Conservation (phyloP, 179 eudicot genomes). For the Actinidia arguta region DNA sequence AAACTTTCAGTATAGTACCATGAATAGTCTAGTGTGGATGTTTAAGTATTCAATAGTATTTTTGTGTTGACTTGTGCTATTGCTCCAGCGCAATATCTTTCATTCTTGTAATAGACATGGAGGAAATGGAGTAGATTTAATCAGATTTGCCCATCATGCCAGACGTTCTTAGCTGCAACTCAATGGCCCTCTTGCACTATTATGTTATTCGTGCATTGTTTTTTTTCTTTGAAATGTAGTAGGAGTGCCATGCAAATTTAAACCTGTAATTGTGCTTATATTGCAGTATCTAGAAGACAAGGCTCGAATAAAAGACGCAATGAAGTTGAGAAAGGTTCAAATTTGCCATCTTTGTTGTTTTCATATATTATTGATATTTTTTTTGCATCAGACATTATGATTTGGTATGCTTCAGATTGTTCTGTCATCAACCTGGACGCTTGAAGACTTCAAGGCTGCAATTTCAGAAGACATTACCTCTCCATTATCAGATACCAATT, state of each 20-base stretch:
- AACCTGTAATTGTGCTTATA: slow-evolving; percentile 8
- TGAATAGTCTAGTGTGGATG: neutral
- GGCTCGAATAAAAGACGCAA: slow-evolving; percentile 72
- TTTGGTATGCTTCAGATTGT: slow-evolving; percentile 51
- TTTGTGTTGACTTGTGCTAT: neutral
- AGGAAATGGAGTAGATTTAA: neutral
- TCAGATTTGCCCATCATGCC: neutral
- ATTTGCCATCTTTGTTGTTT: neutral
- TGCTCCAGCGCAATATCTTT: neutral
- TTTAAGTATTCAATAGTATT: neutral
- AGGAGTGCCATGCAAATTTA: neutral
- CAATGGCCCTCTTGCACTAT: no score
- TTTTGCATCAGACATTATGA: slow-evolving; percentile 12
- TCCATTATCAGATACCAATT: slow-evolving; percentile 66
- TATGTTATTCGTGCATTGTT: neutral
- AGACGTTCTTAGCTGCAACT: neutral
- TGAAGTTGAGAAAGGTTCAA: slow-evolving; percentile 75
- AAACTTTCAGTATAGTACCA: neutral
- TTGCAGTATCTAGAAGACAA: slow-evolving; percentile 86
- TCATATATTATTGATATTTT: neutral
- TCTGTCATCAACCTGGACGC: slow-evolving; percentile 77
- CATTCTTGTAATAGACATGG: neutral
- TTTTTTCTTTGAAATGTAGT: neutral
- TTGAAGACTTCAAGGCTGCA: slow-evolving; percentile 80
- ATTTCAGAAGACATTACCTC: slow-evolving; percentile 60